Evolutionary conservation across 2,329 filamentous ascomycete genomes (phyloP), one percentile per base, ranked within the genome.

Genomic region (Penicillium occitanis): DNA sequence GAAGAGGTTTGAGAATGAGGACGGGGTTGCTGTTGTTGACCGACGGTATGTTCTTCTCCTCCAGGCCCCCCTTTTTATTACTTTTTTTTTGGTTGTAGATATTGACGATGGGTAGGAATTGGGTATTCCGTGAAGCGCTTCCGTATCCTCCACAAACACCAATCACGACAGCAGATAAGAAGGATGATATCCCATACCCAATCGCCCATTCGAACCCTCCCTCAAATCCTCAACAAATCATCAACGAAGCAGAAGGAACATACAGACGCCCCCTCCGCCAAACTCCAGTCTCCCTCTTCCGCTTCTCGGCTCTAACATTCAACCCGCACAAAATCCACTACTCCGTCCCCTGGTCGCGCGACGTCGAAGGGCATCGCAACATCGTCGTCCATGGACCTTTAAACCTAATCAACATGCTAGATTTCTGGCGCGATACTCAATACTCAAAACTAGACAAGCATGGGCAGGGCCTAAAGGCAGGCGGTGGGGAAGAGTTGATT

Each of bases 321-420:
- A 99, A 98, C 77, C 91, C 92, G 0, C 95, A 98, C 78, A 84
- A 86, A n/a, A 97, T 98, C 71, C 95, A 99, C 78, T 84, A 96
- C 22, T 91, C 97, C 76, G 85, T 84, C 0, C 74, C 84, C 50
- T 96, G 91, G 78, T 88, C 88, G 60, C 85, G 85, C 46, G 81
- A 86, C 11, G 81, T 88, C 14, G 95, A 98, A 76, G 91, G 90
- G 10, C 89, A 96, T 74, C 84, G 84, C 6, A 86, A 88, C 67
- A 82, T 92, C 30, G 84, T 98, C 14, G 91, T 98, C 63, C 95
- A 98, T 73, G 95, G 95, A 0, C 94, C 95, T 0, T 81, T 99
- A 63, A 88, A 87, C 1, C 84, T 96, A 44, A 88, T 90, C 0
- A 81, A 97, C 4, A 88, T 97, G 82, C 82, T 96, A 37, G 78